Conservation (phyloP, 495 filamentous ascomycete genomes). For the Tuber indicum region DNA sequence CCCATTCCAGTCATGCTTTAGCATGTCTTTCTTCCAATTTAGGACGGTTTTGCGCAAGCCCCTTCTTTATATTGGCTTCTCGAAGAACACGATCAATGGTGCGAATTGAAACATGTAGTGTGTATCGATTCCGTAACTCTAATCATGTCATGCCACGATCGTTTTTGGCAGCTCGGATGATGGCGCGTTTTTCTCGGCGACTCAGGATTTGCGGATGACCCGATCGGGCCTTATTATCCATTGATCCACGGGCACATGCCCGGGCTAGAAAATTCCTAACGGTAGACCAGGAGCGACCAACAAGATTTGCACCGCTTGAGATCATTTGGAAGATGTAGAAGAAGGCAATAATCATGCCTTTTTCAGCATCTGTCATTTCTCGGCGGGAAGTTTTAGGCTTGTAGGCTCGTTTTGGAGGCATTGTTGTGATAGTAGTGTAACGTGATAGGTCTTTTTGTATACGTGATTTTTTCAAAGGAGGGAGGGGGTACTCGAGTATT, state of each 20-base stretch:
- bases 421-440: too few species aligned
- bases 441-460: too few species aligned
- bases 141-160: constrained; percentile 1
- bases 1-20: not conserved
- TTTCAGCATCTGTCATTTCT: constrained; percentile 8
- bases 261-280: constrained; percentile 5
- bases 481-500: too few species aligned
- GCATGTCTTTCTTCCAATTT: not conserved
- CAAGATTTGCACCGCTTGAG: not conserved
- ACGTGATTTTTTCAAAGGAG: too few species aligned
- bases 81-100: not conserved
- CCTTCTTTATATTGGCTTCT: constrained; percentile 1
- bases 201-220: constrained; percentile 6
- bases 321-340: constrained; percentile 5
- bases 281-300: constrained; percentile 6
- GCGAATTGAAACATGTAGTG: not conserved
- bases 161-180: not conserved
- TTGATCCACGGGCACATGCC: too few species aligned
- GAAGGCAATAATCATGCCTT: constrained; percentile 11
- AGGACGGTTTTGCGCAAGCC: not conserved
- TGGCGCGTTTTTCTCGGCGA: not conserved
- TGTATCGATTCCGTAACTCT: constrained; percentile 8
- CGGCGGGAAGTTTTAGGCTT: constrained; percentile 8
- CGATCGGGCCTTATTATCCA: not conserved
- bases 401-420: too few species aligned